Base-by-base conservation (phyloP, 2,329 filamentous ascomycete species). In the Aspergillus thermomutatus region DNA sequence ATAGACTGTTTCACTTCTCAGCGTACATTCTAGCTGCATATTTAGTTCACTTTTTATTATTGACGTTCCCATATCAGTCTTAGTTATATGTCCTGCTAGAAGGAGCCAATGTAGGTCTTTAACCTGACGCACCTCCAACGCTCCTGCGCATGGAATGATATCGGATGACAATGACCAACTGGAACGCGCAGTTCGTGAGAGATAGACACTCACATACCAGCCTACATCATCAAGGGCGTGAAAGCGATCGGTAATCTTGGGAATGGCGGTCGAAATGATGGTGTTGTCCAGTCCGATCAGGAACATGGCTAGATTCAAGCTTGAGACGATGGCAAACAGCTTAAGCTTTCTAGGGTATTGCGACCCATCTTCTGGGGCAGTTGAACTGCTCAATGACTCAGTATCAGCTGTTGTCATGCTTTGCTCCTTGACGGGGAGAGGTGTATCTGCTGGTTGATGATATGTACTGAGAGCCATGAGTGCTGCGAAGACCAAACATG, bases 211-310 rank as follows among this genome's bases (percentile, higher is more conserved):
- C 2, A 50, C 57, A 47, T 59, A 59, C 57, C 57, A 59, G 4
- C 53, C 57, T 17, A 56, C 55, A 49, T 59, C 57, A 10, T 58
- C 53, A 3, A 60, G 52, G 41, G 49, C 61, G 26, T 70, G 63
- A 60, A 73, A 73, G 40, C 70, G 52, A 57, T 73, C 67, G 4
- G 71, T 73, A 47, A 73, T 73, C 34, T 66, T 64, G 4, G 71
- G 71, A 45, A 72, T 73, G 14, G 71, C 71, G 5, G 68, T 72
- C 11, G 63, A 64, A 17, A 72, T 67, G 56, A 73, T 72, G 34
- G 70, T 72, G 54, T 62, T 58, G 50, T 67, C 64, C 25, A 68
- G 53, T 8, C 64, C 64, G 43, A 65, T 60, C 14, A 65, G 50
- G 27, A 68, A 65, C n/a, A 67, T 56, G 9, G 61, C 60, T 10